These are phyloP conservation scores for Ceratocystis huliohia DNA, from an alignment of 2,329 filamentous ascomycete genomes.

Conservation along the genomic window DNA sequence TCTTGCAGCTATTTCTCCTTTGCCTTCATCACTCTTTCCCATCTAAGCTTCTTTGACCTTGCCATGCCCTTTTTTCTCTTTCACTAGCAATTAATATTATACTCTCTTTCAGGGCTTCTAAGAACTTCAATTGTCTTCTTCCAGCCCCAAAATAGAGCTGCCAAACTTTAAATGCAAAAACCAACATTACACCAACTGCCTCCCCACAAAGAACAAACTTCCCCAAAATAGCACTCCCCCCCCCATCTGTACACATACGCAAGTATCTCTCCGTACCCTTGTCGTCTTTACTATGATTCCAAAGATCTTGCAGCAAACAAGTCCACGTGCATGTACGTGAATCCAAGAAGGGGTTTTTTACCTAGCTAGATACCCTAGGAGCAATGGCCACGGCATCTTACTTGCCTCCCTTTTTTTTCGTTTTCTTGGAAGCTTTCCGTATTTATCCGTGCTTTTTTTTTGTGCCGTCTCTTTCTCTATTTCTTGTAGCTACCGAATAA, in stretches of 20 bases:
- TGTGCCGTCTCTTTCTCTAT: neutral
- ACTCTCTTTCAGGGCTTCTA: neutral
- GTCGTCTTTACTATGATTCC: neutral
- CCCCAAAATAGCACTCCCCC: neutral
- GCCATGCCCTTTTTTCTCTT: neutral
- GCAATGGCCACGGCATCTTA: neutral
- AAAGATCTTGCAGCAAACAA: neutral
- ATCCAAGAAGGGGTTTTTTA: neutral
- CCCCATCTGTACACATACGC: neutral
- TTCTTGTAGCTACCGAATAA: neutral
- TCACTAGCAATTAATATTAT: neutral
- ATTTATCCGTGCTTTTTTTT: neutral
- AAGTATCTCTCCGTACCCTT: neutral
- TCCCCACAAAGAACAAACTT: neutral
- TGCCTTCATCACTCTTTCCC: no score
- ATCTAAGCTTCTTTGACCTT: neutral
- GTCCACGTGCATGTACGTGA: neutral
- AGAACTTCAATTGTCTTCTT: no score
- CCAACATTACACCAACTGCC: neutral
- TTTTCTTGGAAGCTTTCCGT: neutral
- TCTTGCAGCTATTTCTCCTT: no score
- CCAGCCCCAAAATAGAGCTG: neutral
- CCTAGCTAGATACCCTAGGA: neutral
- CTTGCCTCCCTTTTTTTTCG: neutral
- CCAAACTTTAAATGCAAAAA: neutral